phyloP scores from a whole-genome alignment of 352 stramenopile species.

The Phytophthora sansomeana region DNA sequence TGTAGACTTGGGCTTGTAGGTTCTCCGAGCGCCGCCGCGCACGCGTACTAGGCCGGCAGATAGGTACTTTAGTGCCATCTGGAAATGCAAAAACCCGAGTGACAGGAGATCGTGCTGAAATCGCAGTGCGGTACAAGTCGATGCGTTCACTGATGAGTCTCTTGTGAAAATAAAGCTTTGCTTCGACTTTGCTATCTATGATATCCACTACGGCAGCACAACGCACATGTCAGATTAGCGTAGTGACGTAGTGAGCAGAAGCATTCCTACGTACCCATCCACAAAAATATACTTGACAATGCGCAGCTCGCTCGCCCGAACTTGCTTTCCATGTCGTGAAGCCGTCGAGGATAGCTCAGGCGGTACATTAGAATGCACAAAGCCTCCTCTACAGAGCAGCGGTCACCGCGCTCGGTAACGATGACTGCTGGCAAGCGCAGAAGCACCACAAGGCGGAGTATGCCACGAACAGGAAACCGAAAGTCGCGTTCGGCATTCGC shows the following conservation, averaged over 20 bases:
- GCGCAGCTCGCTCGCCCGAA: not conserved
- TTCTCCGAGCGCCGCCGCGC: not conserved
- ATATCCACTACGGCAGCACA: slow-evolving; percentile 1
- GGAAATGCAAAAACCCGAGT: not conserved
- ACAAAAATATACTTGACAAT: slow-evolving; percentile 6
- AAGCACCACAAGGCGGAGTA: not conserved
- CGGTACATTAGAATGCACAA: slow-evolving; percentile 1
- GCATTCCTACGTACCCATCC: slow-evolving; percentile 1
- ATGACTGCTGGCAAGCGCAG: not conserved
- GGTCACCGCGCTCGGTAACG: not conserved
- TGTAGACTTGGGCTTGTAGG: not conserved
- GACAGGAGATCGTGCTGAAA: not conserved
- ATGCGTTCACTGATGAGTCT: not conserved
- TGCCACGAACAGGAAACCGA: slow-evolving; percentile 3
- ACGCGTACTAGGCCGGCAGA: not conserved
- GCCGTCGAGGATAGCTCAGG: not conserved
- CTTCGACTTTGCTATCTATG: slow-evolving; percentile 3
- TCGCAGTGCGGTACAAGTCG: not conserved
- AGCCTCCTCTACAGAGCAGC: not conserved
- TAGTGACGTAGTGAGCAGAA: not conserved
- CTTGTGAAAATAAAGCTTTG: slow-evolving; percentile 1
- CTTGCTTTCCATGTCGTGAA: not conserved
- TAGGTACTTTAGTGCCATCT: not conserved
- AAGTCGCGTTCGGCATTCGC: not conserved
- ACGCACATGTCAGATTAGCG: not conserved